Conservation (phyloP, 805 yeast genomes). For the Zygoascus biomembranicola region DNA sequence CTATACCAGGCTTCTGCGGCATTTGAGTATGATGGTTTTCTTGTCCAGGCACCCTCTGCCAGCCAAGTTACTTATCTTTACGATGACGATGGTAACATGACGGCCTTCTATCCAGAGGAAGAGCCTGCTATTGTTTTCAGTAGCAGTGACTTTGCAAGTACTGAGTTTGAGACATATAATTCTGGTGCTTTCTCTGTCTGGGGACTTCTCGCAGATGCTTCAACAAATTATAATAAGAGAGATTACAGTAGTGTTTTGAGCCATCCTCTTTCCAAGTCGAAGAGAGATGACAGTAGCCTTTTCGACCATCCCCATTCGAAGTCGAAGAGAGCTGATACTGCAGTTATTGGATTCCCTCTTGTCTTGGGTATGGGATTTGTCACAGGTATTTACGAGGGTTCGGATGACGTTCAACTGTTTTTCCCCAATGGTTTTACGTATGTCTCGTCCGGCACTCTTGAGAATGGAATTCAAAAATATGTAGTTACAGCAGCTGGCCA, state of each 20-base stretch:
- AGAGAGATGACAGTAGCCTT: too few relatives aligned
- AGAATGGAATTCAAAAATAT: too few relatives aligned
- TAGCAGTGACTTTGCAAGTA: constrained; percentile 26
- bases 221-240: too few relatives aligned
- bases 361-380: constrained; percentile 57
- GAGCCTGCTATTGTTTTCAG: not conserved
- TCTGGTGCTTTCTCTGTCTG: constrained; percentile 18
- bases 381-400: constrained; percentile 37
- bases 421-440: constrained; percentile 42
- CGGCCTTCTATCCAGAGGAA: not conserved
- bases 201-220: constrained; percentile 4
- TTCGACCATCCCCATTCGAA: too few relatives aligned
- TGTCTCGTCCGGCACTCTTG: constrained; percentile 22
- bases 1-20: constrained; percentile 48
- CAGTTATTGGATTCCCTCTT: constrained; percentile 33
- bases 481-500: constrained; percentile 46
- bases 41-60: constrained; percentile 45
- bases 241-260: too few relatives aligned
- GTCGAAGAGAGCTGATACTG: too few relatives aligned
- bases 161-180: constrained; percentile 11
- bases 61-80: constrained; percentile 36
- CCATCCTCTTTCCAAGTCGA: too few relatives aligned
- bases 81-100: not conserved
- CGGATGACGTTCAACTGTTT: constrained; percentile 30
- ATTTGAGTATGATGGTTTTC: constrained; percentile 55